Base-by-base conservation (phyloP, 2,329 filamentous ascomycete genomes). In the Sphaerulina musiva region DNA sequence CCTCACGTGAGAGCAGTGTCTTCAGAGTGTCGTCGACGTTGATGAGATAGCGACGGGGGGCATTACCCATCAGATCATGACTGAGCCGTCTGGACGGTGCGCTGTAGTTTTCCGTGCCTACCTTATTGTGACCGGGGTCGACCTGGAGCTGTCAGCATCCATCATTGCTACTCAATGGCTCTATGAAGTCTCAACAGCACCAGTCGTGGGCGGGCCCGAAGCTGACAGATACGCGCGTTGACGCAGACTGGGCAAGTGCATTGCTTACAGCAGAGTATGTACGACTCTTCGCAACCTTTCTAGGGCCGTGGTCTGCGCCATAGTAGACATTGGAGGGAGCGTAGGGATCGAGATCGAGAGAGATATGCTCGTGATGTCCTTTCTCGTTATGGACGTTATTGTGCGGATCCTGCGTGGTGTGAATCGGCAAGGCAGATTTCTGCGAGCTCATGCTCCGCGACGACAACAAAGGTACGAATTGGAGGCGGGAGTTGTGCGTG, bases 21-120 rank as follows among this genome's bases (percentile, higher is more conserved):
- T 90, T 80, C 54, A 95, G 79, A 0, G 91, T 96, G 20, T 82
- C 77, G 46, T 95, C 86, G 65, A 97, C 91, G 64, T 93, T 82
- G 69, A 97, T 84, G 38, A 95, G 79, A 72, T 95, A 95, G 62
- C 85, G 86, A 57, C 89, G 87, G 53, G 86, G 82, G 46, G 82
- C 77, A 47, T 81, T 75, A 34, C 83, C 80, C 46, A 78, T 76
- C 70, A 91, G 89, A 75, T 95, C 91, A 93, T 51, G 48, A 40
- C 68, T 70, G 44, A 61, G 57, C 14, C 68, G 64, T 48, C 67
- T 55, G 14, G 57, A 54, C 6, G 62, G 63, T 14, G 57, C 47
- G 54, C 59, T 64, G 55, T 58, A 59, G 32, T 38, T 45, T 39
- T 56, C 48, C 36, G 53, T 55, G 34, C 49, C 54, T 57, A 62